phyloP scores from a whole-genome alignment of 2,329 filamentous ascomycete species.

The Pseudocercospora fijiensis region DNA sequence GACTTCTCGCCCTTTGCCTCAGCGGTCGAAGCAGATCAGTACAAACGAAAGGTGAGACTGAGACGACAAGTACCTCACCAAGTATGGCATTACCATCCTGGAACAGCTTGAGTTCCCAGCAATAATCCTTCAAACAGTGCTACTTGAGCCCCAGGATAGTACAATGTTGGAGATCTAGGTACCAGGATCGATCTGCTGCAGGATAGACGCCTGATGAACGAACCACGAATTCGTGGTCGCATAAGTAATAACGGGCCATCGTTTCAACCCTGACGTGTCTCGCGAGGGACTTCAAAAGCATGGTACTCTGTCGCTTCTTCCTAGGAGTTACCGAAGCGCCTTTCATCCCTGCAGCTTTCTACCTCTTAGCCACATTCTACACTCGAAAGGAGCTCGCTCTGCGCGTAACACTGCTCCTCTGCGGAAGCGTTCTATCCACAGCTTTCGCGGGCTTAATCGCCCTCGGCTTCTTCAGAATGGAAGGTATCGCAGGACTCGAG shows the following conservation, averaged over 20 bases:
- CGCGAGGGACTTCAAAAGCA: not conserved
- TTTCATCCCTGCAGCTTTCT: constrained; percentile 22
- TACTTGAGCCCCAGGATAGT: not conserved
- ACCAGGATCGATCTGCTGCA: not conserved
- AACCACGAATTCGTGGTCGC: not conserved
- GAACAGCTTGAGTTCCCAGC: not conserved
- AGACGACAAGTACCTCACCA: not conserved
- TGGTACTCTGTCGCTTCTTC: constrained; percentile 2
- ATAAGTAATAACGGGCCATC: not conserved
- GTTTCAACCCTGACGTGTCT: constrained; percentile 2
- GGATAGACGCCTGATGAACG: not conserved
- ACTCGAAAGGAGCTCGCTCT: constrained; percentile 46
- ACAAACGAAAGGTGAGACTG: not conserved
- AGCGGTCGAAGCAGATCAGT: not conserved
- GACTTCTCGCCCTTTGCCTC: not conserved
- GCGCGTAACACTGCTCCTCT: constrained; percentile 24
- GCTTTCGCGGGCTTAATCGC: not conserved
- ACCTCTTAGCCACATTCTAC: constrained; percentile 45
- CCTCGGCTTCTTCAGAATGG: not conserved
- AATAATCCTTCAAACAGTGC: not conserved
- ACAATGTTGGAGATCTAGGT: not conserved
- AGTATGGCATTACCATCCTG: not conserved
- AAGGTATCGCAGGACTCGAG: not conserved
- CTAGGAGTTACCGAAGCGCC: not conserved
- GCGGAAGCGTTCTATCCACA: not conserved